Base-by-base conservation (phyloP, 2,329 filamentous ascomycete species). In the Penicillium vulpinum region DNA sequence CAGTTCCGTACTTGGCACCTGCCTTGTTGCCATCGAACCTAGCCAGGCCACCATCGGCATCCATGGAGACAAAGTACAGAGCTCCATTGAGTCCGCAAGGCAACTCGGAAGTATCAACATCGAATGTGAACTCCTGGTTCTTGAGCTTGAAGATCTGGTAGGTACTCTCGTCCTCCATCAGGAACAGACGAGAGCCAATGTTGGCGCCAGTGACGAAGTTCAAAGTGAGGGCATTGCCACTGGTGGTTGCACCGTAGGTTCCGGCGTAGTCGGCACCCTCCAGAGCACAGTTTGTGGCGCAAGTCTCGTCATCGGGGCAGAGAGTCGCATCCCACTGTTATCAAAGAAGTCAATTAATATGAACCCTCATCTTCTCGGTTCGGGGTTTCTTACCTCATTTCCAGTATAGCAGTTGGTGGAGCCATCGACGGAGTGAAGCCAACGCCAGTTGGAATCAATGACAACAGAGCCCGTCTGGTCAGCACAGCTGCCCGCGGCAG, bases 11-110 rank as follows among this genome's bases (percentile, higher is more conserved):
- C 51, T 78, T 75, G 3, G 85, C 83, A 56, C 86, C 85, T 26
- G 80, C 85, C 53, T 79, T 78, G 73, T 84, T 85, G 51, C 72
- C 77, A 0, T 77, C 67, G 66, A 81, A 83, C 64, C 75, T 76
- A 57, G 76, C 67, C 56, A 79, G 60, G 31, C 85, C 87, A 63
- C 88, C 88, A 64, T 87, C 83, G 7, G 78, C 75, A 11, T 83
- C 79, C 72, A 89, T 88, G 66, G 82, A 76, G 16, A 83, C 78
- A 40, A 88, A 80, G 76, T 90, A 90, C 45, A 90, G 76, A 44
- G 88, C 88, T 53, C 87, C 88, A 73, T 91, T 90, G 57, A 90
- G 75, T 58, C 88, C 88, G 67, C 88, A 91, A 58, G 83, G 82
- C 21, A 89, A 77, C 64, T 82, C 81, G 39, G 86, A 88, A 43